Base-by-base conservation (phyloP, 2,329 filamentous ascomycete genomes). In the Cadophora sp. region DNA sequence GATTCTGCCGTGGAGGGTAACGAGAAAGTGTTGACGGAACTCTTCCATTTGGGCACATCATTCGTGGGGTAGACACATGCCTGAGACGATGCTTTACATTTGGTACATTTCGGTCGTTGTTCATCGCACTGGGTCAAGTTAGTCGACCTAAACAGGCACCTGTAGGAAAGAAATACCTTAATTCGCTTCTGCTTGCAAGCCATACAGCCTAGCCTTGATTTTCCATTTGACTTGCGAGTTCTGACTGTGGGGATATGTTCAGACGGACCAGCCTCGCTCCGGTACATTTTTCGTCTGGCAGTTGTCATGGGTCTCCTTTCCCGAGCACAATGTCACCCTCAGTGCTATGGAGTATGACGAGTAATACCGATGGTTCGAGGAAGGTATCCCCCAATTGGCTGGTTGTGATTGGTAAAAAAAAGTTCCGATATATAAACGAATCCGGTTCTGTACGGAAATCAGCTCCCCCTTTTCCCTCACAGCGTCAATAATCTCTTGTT, bases 171-270 rank as follows among this genome's bases (percentile, higher is more conserved):
- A 16, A 7, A 61, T 19, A 71, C 69, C 65, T 72, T 72, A 5
- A 72, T 62, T 50, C 66, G 61, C 26, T 66, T 56, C 31, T 70
- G 64, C 46, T 68, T 70, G 58, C 70, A 72, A 46, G 53, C 31
- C 26, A 67, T 43, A 64, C 70, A 72, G 22, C 70, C 70, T 12
- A 59, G 31, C 31, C 68, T 62, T 12, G 68, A 70, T 51, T 70
- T 70, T 19, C 66, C 69, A 46, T 68, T 68, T 16, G 65, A 68
- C 26, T 40, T 66, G 22, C 68, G 43, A 24, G 63, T 68, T 34
- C 63, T 48, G 16, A 63, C 26, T 50, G 40, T 34, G 27, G 51
- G 37, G 53, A 27, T 27, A 3, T 56, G 19, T 16, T 56, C 40
- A n/a, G 40, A 48, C 40, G 51, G 16, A 27, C 34, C 43, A 40